Conservation (phyloP, 2,329 filamentous ascomycete genomes). For the Cryphonectria radicalis region DNA sequence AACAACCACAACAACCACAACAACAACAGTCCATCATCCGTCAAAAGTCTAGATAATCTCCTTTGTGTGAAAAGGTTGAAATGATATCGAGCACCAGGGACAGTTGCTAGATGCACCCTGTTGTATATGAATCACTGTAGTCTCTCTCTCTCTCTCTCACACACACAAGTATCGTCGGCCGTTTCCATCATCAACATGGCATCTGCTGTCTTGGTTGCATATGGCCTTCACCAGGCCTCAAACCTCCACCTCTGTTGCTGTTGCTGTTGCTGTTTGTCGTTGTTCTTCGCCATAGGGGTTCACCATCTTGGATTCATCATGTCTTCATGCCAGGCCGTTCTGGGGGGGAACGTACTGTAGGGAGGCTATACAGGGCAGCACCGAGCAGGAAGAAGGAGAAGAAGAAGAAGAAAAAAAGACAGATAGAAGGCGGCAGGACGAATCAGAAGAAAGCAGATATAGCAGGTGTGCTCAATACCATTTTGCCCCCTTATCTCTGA, state of each 20-base stretch:
- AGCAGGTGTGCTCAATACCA: conserved; percentile 23
- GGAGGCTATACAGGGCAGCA: neutral
- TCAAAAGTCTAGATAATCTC: no score
- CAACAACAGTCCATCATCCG: no score
- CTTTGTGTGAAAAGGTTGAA: neutral
- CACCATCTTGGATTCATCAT: neutral
- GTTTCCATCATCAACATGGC: neutral
- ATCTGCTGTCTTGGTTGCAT: neutral
- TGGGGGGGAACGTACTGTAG: neutral
- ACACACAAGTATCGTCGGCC: neutral
- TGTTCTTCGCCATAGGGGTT: neutral
- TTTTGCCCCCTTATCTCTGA: conserved; percentile 26
- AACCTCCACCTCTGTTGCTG: neutral
- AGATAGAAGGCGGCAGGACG: neutral
- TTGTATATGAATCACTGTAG: neutral
- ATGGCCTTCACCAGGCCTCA: neutral
- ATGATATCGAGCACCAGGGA: neutral
- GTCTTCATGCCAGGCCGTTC: neutral
- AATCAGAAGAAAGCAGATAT: conserved; percentile 10
- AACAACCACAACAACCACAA: no score
- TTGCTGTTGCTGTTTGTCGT: neutral
- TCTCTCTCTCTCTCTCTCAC: neutral
- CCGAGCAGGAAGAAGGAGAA: neutral
- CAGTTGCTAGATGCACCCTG: neutral
- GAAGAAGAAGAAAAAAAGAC: neutral